Evolutionary conservation across 805 yeast species (phyloP), one percentile per base, ranked within the genome.

Genomic region (Lipomyces mesembrius): DNA sequence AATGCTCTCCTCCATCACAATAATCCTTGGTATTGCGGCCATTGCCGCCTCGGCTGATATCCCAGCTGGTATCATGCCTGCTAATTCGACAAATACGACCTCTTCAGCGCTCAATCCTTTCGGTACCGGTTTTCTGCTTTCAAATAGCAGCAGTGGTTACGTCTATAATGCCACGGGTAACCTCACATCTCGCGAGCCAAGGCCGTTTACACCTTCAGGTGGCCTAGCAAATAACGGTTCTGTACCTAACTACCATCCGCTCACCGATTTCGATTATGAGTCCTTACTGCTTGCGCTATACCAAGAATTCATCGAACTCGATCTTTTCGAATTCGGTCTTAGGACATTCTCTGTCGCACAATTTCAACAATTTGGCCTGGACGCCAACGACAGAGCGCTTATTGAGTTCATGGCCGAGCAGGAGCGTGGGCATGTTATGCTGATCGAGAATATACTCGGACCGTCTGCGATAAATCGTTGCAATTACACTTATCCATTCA

Each of bases 331-430:
- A 25, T 54, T 35, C 29, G 63, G 59, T 17, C 64, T 63, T n/a
- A 29, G 55, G 35, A 35, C 1, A 25, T 63, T 63, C 60, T 51
- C 65, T 20, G 59, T 32, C 14, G 59, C 8, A 12, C 63, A 63
- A 17, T 63, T 63, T 25, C 54, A 63, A n/a, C 53, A 3, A 2
- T 59, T 43, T 14, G 66, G 66, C 37, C 39, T 63, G 4, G 46
- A 32, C 17, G 59, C 55, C 14, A 58, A 51, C 11, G 63, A 63
- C 60, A 57, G 59, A 27, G 54, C 53, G 34, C 52, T 63, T 27
- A 52, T 63, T 32, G 54, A 60, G 59, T 63, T 63, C 54, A 59
- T 63, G 66, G 66, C 66, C 22, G 59, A 63, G 32, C 66, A 63
- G 54, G 66, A 63, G 32, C 22, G 34, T 27, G 66, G 66, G 17